phyloP scores from a whole-genome alignment of 352 stramenopile species.

The Phytophthora multivora region DNA sequence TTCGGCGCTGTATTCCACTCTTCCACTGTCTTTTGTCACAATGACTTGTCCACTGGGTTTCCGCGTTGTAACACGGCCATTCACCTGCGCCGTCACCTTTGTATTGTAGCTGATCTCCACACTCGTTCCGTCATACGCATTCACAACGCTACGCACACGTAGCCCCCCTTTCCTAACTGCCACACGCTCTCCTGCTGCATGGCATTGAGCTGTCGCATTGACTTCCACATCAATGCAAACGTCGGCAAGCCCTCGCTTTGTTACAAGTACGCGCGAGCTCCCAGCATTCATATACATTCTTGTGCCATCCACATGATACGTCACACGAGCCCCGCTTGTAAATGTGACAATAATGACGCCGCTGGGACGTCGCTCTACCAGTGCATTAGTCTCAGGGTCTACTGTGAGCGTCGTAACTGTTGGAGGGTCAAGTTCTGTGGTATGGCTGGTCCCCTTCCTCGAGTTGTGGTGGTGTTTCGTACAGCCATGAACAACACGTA shows the following conservation, averaged over 20 bases:
- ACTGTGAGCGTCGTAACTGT: constrained; percentile 40
- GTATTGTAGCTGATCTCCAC: constrained; percentile 79
- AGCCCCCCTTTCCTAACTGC: constrained; percentile 76
- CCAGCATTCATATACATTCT: constrained; percentile 56
- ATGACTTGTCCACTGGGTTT: constrained; percentile 55
- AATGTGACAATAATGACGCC: constrained; percentile 70
- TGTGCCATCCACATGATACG: constrained; percentile 73
- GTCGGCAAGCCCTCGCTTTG: constrained; percentile 56
- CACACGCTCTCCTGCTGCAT: constrained; percentile 60
- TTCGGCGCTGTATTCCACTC: constrained; percentile 55
- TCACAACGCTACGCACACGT: constrained; percentile 55
- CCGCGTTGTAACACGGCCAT: constrained; percentile 55
- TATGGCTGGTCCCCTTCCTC: not conserved
- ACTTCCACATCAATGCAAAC: constrained; percentile 77
- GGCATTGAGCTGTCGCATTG: constrained; percentile 59
- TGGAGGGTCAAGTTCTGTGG: constrained; percentile 5
- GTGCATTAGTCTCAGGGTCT: constrained; percentile 71
- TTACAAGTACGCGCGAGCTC: constrained; percentile 59
- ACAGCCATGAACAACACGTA: constrained; percentile 25
- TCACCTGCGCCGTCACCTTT: constrained; percentile 75
- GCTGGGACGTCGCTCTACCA: constrained; percentile 54
- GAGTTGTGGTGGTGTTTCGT: constrained; percentile 1
- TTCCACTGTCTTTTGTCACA: constrained; percentile 73
- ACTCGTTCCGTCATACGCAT: constrained; percentile 58
- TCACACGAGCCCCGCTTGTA: constrained; percentile 58